Evolutionary conservation across 495 filamentous ascomycete species (phyloP).

Genomic region (Evansstolkia leycettana): DNA sequence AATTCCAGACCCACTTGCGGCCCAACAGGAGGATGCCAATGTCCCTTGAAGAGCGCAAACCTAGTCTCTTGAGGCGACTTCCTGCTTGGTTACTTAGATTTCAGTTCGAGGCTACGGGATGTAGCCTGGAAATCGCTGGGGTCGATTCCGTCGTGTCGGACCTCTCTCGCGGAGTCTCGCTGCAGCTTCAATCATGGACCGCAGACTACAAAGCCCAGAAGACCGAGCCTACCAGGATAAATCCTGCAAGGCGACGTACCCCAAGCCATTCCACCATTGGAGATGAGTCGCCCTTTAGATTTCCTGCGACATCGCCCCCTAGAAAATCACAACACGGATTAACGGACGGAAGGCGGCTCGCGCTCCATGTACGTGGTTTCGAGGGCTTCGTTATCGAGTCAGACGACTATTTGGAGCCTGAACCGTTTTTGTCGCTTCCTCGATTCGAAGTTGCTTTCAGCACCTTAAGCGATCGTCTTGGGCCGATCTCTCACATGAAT

Average conservation of each 20-base stretch:
- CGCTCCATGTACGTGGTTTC: conserved; percentile 67
- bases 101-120: conserved; percentile 74
- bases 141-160: conserved; percentile 70
- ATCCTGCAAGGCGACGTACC: conserved; percentile 43
- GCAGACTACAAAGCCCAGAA: conserved; percentile 83
- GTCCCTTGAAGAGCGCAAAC: conserved; percentile 32
- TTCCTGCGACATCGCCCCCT: conserved; percentile 49
- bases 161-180: conserved; percentile 62
- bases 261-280: conserved; percentile 42
- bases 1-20: conserved; percentile 54
- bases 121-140: conserved; percentile 83
- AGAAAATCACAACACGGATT: conserved; percentile 41
- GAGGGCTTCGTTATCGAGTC: conserved; percentile 86
- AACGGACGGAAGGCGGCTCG: conserved; percentile 75
- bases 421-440: conserved; percentile 78
- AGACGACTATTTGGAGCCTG: conserved; percentile 68
- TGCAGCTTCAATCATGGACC: conserved; percentile 84
- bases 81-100: conserved; percentile 79
- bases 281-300: conserved; percentile 37
- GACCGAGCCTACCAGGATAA: conserved; percentile 47
- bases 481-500: conserved; percentile 77
- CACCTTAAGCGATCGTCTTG: conserved; percentile 73
- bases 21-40: conserved; percentile 47
- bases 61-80: conserved; percentile 63
- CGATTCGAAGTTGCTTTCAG: conserved; percentile 76